A percentile compares a stretch with the other conserved stretches of the same genome.
Evolutionary conservation across 1,284 basidiomycete genomes (phyloP).

Genomic region (Cryptococcus floricola): DNA sequence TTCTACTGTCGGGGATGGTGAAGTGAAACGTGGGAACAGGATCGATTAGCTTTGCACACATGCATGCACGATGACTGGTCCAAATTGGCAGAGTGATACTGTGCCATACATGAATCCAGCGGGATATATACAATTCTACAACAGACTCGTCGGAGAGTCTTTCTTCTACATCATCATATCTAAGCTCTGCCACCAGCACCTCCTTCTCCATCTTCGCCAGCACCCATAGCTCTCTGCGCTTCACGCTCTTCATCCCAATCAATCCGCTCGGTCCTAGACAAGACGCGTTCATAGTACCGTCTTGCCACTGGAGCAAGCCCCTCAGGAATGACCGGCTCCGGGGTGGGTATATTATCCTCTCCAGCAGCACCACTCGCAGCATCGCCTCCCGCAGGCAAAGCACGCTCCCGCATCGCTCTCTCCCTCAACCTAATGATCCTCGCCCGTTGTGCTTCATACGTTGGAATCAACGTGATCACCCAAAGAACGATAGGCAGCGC

Average conservation of each 20-base stretch:
- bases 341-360: background rate
- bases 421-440: conserved; percentile 37
- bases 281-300: conserved; percentile 35
- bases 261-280: conserved; percentile 34
- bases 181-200: conserved; percentile 10
- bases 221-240: conserved; percentile 39
- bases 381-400: background rate
- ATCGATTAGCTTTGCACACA: too few species aligned
- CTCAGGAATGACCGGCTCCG: conserved; percentile 21
- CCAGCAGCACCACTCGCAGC: background rate
- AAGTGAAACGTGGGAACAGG: too few species aligned
- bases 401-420: conserved; percentile 32
- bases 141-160: too few species aligned
- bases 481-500: conserved; percentile 39
- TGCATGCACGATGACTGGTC: too few species aligned
- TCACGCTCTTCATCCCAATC: conserved; percentile 49
- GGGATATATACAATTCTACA: too few species aligned
- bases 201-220: conserved; percentile 32
- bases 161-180: too few species aligned
- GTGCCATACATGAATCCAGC: too few species aligned
- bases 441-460: conserved; percentile 32
- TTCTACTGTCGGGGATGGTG: too few species aligned
- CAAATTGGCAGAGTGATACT: too few species aligned
- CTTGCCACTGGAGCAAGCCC: conserved; percentile 26
- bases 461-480: conserved; percentile 43